These are phyloP conservation scores for Corylus avellana DNA, from an alignment of 306 rosid species.

Conservation along the genomic window DNA sequence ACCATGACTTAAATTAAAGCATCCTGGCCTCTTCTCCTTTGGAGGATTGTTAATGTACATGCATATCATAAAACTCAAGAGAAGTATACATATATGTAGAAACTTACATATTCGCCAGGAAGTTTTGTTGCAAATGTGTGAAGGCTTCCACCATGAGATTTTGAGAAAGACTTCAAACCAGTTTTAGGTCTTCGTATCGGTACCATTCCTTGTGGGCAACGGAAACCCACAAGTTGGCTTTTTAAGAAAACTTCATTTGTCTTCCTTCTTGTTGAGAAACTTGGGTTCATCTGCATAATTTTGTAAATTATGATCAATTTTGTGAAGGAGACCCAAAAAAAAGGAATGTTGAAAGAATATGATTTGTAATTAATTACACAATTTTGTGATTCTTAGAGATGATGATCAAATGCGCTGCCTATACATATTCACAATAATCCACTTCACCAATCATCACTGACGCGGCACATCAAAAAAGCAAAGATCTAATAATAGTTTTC, in stretches of 20 bases:
- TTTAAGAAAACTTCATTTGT: constrained; percentile 3
- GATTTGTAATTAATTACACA: constrained; percentile 6
- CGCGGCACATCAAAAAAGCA: not conserved
- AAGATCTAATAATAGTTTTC: not conserved
- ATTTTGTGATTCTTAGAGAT: constrained; percentile 31
- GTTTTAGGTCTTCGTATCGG: constrained; percentile 20
- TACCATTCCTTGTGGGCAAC: constrained; percentile 27
- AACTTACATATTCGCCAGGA: not conserved
- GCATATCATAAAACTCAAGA: too few relatives aligned
- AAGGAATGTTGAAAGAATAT: not conserved
- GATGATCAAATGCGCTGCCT: constrained; percentile 36
- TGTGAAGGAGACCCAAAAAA: not conserved
- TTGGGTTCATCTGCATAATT: constrained; percentile 10
- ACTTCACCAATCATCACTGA: too few relatives aligned
- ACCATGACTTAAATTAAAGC: too few relatives aligned
- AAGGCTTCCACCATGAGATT: constrained; percentile 18
- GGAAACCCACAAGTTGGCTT: not conserved
- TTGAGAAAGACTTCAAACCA: not conserved
- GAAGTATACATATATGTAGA: too few relatives aligned
- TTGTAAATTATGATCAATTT: not conserved
- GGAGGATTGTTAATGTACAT: too few relatives aligned
- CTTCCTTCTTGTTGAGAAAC: not conserved
- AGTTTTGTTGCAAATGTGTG: not conserved
- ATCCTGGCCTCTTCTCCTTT: too few relatives aligned
- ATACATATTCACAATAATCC: constrained; percentile 34